Percentiles rank a stretch among this genome's conserved stretches.
These are phyloP conservation scores for Cephaloascus albidus DNA, from an alignment of 805 yeast genomes.

Conservation along the genomic window DNA sequence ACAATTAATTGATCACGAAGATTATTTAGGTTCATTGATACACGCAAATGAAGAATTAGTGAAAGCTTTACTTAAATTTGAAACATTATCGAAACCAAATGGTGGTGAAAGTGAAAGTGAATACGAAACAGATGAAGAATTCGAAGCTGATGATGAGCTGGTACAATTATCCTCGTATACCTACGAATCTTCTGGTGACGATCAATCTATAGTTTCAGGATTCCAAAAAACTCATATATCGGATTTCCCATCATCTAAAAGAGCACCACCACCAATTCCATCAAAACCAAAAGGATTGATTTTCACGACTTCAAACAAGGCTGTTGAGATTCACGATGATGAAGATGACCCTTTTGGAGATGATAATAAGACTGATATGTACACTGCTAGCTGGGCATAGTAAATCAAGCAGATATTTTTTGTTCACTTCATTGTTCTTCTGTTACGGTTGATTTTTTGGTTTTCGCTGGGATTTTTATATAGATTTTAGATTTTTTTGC, in stretches of 20 bases:
- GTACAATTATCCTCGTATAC: slow-evolving; percentile 10
- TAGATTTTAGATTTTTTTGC: no score
- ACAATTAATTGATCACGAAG: slow-evolving; percentile 79
- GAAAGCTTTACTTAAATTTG: slow-evolving; percentile 58
- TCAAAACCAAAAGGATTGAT: background rate
- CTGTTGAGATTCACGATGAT: slow-evolving; percentile 3
- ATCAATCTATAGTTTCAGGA: background rate
- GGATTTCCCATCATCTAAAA: background rate
- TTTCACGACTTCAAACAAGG: background rate
- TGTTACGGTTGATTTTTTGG: no score
- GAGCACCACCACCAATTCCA: background rate
- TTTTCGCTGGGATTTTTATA: no score
- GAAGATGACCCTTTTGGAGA: slow-evolving; percentile 22
- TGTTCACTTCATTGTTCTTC: no score
- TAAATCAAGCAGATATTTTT: no score
- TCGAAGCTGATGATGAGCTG: slow-evolving; percentile 25
- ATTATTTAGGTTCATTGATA: slow-evolving; percentile 77
- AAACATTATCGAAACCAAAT: slow-evolving; percentile 38
- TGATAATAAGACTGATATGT: slow-evolving; percentile 9
- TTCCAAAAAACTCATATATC: background rate
- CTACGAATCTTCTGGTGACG: slow-evolving; percentile 4
- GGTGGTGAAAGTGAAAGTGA: slow-evolving; percentile 25
- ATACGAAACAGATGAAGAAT: slow-evolving; percentile 30
- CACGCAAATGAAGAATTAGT: slow-evolving; percentile 90
- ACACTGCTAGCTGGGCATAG: background rate